Evolutionary conservation across 768 basidiomycete genomes (phyloP), one percentile per base, ranked within the genome.

Genomic region (Russula virescens): DNA sequence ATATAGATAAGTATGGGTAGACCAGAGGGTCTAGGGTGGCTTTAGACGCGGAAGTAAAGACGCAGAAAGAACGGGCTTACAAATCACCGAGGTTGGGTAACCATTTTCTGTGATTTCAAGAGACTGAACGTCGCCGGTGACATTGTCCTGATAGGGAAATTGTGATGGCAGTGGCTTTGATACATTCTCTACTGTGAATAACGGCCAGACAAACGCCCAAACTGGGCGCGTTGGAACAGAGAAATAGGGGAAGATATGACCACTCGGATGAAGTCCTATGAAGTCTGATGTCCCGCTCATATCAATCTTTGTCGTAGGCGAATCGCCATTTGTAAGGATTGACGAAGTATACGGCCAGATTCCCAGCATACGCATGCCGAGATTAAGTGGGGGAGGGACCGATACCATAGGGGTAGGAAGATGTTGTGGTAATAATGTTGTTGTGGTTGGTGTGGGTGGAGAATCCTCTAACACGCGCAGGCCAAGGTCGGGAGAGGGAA

Each of bases 401-500:
- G 48, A 55, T 9, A n/a, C 5, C 14, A 25, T 7, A 59, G 60
- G 49, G 47, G 38, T 26, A 18, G 28, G 18, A 8, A 38, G 31
- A 16, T 64, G 52, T 52, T 63, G 54, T 19, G 49, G 59, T 40
- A 64, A 62, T 1, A 50, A 58, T 28, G 64, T 57, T 11, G 46
- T 59, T 10, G 65, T 66, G 23, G 57, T 49, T n/a, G 55, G 72
- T 43, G 72, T 72, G 8, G 46, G 60, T 18, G 70, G 72, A 18
- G 59, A 65, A 51, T 84, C 80, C 35, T 85, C 84, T 21, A 79
- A 69, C 72, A 82, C 77, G 40, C 88, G 79, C 63, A 75, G 73
- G 5, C 78, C 83, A 48, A 86, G 51, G 43, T 61, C 59, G 8
- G 71, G 71, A 5, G 70, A 69, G 26, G 68, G 69, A 38, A 66